Evolutionary conservation across 345 rosid genomes (phyloP).

Genomic region (Syzygium aqueum): DNA sequence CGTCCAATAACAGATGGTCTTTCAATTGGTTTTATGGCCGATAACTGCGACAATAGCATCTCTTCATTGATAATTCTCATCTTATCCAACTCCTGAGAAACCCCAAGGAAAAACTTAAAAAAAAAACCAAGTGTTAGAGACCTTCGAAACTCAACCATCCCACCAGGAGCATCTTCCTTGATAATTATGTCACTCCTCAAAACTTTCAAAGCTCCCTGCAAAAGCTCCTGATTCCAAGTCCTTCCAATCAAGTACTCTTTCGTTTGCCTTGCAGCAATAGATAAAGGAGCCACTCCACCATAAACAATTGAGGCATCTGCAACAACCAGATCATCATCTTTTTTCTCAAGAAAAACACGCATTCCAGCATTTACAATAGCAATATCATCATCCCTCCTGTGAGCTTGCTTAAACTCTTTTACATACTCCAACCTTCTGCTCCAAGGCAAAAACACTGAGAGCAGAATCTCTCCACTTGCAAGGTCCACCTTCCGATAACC

Average conservation of each 20-base stretch:
- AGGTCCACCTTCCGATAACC: slow-evolving; percentile 87
- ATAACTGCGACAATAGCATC: slow-evolving; percentile 49
- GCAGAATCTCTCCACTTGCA: slow-evolving; percentile 50
- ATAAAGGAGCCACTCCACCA: slow-evolving; percentile 90
- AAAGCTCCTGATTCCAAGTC: slow-evolving; percentile 52
- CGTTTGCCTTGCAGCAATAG: slow-evolving; percentile 47
- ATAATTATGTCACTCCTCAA: slow-evolving; percentile 52
- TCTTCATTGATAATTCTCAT: slow-evolving; percentile 25
- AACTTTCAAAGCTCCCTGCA: slow-evolving; percentile 53
- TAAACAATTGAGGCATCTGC: slow-evolving; percentile 63
- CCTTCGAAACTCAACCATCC: slow-evolving; percentile 92
- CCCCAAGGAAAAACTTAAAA: slow-evolving; percentile 90
- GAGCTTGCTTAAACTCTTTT: slow-evolving; percentile 96
- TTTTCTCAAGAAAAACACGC: slow-evolving; percentile 66
- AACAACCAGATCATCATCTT: slow-evolving; percentile 35
- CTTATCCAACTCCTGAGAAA: slow-evolving; percentile 41
- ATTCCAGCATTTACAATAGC: slow-evolving; percentile 95
- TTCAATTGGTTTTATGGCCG: slow-evolving; percentile 52
- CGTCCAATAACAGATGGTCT: slow-evolving; percentile 51
- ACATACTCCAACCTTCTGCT: slow-evolving; percentile 73
- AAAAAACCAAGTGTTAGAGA: slow-evolving; percentile 82
- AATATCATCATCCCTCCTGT: slow-evolving; percentile 93
- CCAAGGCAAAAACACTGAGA: slow-evolving; percentile 87
- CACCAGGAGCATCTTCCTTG: slow-evolving; percentile 85
- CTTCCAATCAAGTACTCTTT: slow-evolving; percentile 57